A percentile compares a stretch with the other conserved stretches of the same genome.
Evolutionary conservation across 306 rosid genomes (phyloP).

Genomic region (Oxytropis ochrocephala): DNA sequence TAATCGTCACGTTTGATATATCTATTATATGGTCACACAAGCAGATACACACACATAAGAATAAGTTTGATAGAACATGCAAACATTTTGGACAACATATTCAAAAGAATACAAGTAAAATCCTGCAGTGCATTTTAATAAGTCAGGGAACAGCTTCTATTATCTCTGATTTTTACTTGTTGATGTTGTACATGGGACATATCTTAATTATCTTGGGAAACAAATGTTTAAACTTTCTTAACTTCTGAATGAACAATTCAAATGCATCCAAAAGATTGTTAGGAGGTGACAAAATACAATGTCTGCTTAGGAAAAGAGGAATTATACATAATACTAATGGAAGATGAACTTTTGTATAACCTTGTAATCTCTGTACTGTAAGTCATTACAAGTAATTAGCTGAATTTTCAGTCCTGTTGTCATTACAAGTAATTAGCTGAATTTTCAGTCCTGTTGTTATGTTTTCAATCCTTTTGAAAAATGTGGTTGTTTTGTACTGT

Average conservation of each 20-base stretch:
- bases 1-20: too few relatives aligned
- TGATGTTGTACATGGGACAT: background rate
- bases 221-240: background rate
- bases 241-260: background rate
- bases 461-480: background rate
- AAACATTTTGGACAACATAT: too few relatives aligned
- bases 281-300: background rate
- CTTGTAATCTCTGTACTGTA: background rate
- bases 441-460: background rate
- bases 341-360: slow-evolving; percentile 1
- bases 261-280: background rate
- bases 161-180: too few relatives aligned
- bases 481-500: background rate
- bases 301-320: background rate
- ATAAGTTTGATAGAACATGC: too few relatives aligned
- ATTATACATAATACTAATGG: background rate
- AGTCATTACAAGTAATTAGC: background rate
- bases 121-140: too few relatives aligned
- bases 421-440: background rate
- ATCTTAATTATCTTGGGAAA: background rate
- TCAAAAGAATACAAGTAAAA: too few relatives aligned
- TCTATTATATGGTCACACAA: too few relatives aligned
- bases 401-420: background rate
- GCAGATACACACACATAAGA: too few relatives aligned
- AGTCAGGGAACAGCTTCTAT: too few relatives aligned